Base-by-base conservation (phyloP, 2,329 filamentous ascomycete genomes). In the Ophiostoma montium region DNA sequence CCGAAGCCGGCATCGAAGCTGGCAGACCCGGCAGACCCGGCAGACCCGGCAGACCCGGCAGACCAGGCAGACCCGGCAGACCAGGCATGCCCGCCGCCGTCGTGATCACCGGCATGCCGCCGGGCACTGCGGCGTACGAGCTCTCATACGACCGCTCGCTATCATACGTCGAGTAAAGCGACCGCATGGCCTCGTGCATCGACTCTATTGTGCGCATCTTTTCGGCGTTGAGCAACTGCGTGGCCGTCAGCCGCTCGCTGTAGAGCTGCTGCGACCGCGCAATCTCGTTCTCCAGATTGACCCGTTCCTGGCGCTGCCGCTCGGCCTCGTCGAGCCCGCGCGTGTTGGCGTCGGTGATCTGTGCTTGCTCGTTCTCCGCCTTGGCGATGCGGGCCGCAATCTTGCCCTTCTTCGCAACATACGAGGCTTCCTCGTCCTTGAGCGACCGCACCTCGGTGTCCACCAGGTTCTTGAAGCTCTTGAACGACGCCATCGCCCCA, bases 351-450 rank as follows among this genome's bases (percentile, higher is more conserved):
- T 82, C 78, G 21, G 74, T 72, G 57, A 88, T 80, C 57, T 80
- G 79, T 50, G 80, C 78, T 56, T 84, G 74, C 62, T 88, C 84
- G 55, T 77, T 80, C 55, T 83, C 79, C 21, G 86, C 77, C 67
- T 86, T 86, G 59, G 74, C 72, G 57, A 85, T 82, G 46, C 84
- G 80, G 23, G 76, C 72, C 49, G 78, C 76, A 38, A 86, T 79
- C 65, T 84, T 84, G 66, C 86, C 85, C 46, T 76, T 75, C 62
- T 85, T 85, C 50, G 78, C 76, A 58, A 80, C 74, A 0, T 82
- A 67, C 54, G 72, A 72, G 18, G 70, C 67, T 57, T 81, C 74
- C 50, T 88, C 84, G 43, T 78, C 72, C 56, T 80, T 76, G 47
- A 84, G 71, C 27, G 69, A 67, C 57, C 78, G 75, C 53, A 83